Percentiles rank a stretch among this genome's conserved stretches.
Conservation (phyloP, 768 basidiomycete species). For the Trametes meyenii region DNA sequence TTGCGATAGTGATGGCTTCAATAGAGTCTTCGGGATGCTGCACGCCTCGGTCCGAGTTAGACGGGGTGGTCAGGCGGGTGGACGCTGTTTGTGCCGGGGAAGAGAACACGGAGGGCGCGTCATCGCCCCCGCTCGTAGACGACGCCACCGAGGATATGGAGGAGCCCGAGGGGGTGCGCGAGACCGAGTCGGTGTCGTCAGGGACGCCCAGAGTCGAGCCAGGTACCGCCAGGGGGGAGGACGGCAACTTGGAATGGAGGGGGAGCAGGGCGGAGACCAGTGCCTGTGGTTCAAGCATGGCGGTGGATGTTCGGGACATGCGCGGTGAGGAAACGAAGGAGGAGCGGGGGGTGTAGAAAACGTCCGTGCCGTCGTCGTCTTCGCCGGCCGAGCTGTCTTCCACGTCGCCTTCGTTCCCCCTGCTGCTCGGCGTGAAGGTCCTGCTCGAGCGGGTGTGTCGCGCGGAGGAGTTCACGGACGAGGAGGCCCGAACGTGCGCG, state of each 20-base stretch:
- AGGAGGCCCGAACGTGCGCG: neutral
- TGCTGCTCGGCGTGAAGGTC: constrained; percentile 19
- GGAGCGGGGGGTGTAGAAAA: constrained; percentile 61
- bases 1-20: constrained; percentile 29
- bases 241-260: constrained; percentile 31
- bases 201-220: neutral
- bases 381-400: constrained; percentile 24
- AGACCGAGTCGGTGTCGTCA: constrained; percentile 27
- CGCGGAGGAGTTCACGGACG: constrained; percentile 15
- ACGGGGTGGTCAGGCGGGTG: constrained; percentile 39
- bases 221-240: constrained; percentile 26
- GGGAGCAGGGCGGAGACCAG: constrained; percentile 31
- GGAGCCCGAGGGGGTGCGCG: constrained; percentile 41
- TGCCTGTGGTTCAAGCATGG: constrained; percentile 34
- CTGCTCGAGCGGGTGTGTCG: constrained; percentile 19
- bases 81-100: constrained; percentile 42
- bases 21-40: constrained; percentile 7
- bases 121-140: constrained; percentile 21
- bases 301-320: constrained; percentile 42
- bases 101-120: constrained; percentile 40
- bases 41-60: constrained; percentile 28
- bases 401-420: constrained; percentile 25
- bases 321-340: constrained; percentile 50
- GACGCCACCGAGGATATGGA: constrained; percentile 37
- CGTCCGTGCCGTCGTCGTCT: constrained; percentile 46